Evolutionary conservation across 371 early-diverging fungal species (phyloP).

Genomic region (Mitosporidium daphniae): DNA sequence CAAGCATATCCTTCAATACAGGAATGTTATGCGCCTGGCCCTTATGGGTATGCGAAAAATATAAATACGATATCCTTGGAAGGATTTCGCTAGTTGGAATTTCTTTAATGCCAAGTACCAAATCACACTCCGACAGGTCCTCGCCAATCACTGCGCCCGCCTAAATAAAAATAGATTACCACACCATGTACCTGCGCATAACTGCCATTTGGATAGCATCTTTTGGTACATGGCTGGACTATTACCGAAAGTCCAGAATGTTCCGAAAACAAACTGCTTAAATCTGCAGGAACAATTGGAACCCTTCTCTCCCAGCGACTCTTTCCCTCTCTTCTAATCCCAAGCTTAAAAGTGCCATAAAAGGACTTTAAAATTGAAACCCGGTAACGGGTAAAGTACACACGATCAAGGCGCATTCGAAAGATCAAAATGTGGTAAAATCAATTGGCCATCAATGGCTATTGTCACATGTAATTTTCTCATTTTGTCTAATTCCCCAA

Average conservation of each 20-base stretch:
- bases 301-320: constrained; percentile 72
- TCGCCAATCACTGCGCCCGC: constrained; percentile 53
- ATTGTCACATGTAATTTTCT: too few relatives aligned
- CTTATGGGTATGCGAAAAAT: constrained; percentile 88
- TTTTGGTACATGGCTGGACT: constrained; percentile 57
- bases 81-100: constrained; percentile 41
- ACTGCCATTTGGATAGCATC: constrained; percentile 38
- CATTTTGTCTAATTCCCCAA: too few relatives aligned
- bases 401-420: too few relatives aligned
- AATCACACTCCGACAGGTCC: constrained; percentile 42
- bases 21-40: constrained; percentile 66
- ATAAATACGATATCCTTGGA: constrained; percentile 45
- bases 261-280: constrained; percentile 25
- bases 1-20: constrained; percentile 36
- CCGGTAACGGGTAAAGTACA: too few relatives aligned
- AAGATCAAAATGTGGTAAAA: too few relatives aligned
- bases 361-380: too few relatives aligned
- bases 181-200: constrained; percentile 19
- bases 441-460: too few relatives aligned
- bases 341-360: constrained; percentile 12
- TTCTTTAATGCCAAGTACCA: constrained; percentile 79
- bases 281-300: constrained; percentile 31
- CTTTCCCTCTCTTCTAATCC: constrained; percentile 65
- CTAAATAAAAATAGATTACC: constrained; percentile 6
- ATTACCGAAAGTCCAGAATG: constrained; percentile 36